Conservation (phyloP, 2,329 filamentous ascomycete species). For the Aspergillus sp. region DNA sequence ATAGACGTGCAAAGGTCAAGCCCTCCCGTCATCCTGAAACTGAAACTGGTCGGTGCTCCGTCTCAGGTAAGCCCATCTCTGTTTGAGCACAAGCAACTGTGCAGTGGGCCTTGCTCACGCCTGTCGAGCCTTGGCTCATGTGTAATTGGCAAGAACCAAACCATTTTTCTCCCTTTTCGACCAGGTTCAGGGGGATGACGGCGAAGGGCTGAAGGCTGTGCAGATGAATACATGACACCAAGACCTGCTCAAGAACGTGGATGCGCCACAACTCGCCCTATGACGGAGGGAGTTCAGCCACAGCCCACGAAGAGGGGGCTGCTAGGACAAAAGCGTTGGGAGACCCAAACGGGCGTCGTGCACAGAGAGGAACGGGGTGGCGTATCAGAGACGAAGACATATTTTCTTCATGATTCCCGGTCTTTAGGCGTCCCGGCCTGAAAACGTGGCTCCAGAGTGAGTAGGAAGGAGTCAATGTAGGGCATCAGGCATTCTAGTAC, state of each 20-base stretch:
- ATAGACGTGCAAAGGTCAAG: conserved; percentile 1
- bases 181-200: neutral
- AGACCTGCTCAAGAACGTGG: neutral
- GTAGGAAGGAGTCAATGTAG: neutral
- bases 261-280: neutral
- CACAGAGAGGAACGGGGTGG: no score
- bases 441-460: neutral
- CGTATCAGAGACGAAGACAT: neutral
- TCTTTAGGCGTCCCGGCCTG: neutral
- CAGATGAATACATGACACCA: neutral
- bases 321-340: neutral
- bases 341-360: neutral
- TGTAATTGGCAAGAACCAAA: conserved; percentile 1
- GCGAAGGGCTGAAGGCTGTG: neutral
- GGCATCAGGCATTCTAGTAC: neutral
- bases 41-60: conserved; percentile 20
- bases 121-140: conserved; percentile 10
- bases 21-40: conserved; percentile 19
- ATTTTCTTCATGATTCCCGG: neutral
- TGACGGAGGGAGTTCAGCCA: neutral
- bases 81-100: conserved; percentile 9
- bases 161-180: neutral
- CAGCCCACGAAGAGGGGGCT: neutral
- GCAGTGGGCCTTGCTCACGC: conserved; percentile 12
- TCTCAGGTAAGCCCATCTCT: conserved; percentile 3